Evolutionary conservation across 2,329 filamentous ascomycete species (phyloP).

Genomic region (Botrytis deweyae): DNA sequence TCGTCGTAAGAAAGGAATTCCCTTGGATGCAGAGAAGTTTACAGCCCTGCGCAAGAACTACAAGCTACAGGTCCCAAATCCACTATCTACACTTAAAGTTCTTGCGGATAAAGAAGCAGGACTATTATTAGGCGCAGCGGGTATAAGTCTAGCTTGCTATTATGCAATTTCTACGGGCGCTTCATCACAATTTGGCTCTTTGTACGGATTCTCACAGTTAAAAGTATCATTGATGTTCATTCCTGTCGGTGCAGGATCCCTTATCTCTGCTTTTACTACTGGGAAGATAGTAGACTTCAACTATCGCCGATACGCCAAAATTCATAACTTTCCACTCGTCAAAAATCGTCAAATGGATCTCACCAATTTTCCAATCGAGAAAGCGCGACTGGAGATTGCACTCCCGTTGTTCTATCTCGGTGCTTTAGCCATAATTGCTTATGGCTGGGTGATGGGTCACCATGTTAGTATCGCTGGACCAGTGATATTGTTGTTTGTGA

Average conservation of each 20-base stretch:
- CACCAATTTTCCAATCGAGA: conserved; percentile 51
- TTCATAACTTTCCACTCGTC: conserved; percentile 52
- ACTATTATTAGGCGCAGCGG: conserved; percentile 50
- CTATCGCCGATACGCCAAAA: conserved; percentile 59
- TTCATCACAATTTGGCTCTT: not conserved
- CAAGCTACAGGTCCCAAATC: conserved; percentile 39
- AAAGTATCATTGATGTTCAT: conserved; percentile 39
- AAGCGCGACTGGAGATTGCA: conserved; percentile 49
- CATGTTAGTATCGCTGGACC: conserved; percentile 47
- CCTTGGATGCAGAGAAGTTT: conserved; percentile 28
- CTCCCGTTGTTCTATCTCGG: conserved; percentile 52
- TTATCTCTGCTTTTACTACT: conserved; percentile 11
- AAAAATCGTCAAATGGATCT: conserved; percentile 53
- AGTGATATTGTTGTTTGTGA: conserved; percentile 48
- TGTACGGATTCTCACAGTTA: conserved; percentile 38
- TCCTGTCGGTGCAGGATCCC: conserved; percentile 22
- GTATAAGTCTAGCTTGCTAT: conserved; percentile 53
- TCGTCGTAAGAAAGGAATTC: conserved; percentile 23
- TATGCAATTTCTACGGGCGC: conserved; percentile 43
- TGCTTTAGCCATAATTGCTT: conserved; percentile 48
- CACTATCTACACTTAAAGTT: conserved; percentile 45
- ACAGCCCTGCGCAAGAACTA: conserved; percentile 39
- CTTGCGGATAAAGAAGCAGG: conserved; percentile 46
- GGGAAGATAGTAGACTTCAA: conserved; percentile 58
- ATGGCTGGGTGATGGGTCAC: conserved; percentile 52